A percentile compares a stretch with the other conserved stretches of the same genome.
Evolutionary conservation across 768 basidiomycete genomes (phyloP).

Genomic region (Leucosporidium yakuticum): DNA sequence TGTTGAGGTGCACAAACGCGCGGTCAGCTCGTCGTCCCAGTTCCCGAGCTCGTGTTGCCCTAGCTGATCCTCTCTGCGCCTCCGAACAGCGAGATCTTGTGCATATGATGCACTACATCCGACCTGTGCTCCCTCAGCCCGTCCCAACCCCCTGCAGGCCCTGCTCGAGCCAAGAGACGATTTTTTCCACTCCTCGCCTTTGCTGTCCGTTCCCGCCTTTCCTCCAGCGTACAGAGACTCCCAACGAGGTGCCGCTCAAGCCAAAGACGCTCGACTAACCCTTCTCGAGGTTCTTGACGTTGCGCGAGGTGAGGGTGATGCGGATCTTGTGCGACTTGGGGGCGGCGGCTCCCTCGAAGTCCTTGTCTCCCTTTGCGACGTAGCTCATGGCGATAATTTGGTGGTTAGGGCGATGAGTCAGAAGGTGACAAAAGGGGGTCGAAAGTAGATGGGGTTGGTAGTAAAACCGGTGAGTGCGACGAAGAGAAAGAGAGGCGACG

Average conservation of each 20-base stretch:
- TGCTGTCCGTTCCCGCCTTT: background rate
- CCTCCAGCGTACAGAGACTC: background rate
- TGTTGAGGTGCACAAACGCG: slow-evolving; percentile 41
- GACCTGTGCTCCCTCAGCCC: background rate
- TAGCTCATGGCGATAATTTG: slow-evolving; percentile 57
- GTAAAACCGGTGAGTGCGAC: background rate
- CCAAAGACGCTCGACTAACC: slow-evolving; percentile 52
- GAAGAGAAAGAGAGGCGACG: background rate
- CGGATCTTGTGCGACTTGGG: slow-evolving; percentile 98
- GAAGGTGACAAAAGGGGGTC: slow-evolving; percentile 3
- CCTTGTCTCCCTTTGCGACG: slow-evolving; percentile 98
- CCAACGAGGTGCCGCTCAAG: background rate
- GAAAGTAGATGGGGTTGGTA: background rate
- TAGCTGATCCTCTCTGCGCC: no score
- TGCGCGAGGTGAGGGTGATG: slow-evolving; percentile 96
- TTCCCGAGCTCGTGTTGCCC: no score
- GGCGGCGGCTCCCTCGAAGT: slow-evolving; percentile 72
- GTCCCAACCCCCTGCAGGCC: background rate
- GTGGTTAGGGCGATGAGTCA: background rate
- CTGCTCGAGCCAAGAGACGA: background rate
- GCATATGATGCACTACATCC: no score
- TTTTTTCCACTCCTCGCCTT: background rate
- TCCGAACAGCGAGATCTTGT: no score
- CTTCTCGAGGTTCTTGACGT: slow-evolving; percentile 97
- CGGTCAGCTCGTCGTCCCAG: background rate